Base-by-base conservation (phyloP, 345 rosid species). In the Noccaea caerulescens region DNA sequence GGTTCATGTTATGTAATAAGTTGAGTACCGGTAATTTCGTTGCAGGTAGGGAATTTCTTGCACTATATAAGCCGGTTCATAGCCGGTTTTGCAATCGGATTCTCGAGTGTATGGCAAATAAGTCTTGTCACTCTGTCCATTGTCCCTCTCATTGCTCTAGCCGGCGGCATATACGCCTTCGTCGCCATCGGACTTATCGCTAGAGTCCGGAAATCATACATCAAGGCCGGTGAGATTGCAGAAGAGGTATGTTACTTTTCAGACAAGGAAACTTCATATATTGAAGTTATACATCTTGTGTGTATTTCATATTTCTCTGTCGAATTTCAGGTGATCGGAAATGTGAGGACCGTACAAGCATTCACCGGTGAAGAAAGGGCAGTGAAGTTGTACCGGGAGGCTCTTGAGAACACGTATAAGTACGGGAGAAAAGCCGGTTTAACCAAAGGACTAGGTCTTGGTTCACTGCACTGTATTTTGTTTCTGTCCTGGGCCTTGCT, bases 271-370 rank as follows among this genome's bases (percentile, higher is more conserved):
- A 5, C 18, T 53, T 12, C 36, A 53, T 27, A 6, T 6, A 6
- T 27, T 27, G 58, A 54, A 53, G 32, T 53, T 10, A 27, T 53
- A n/a, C 5, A 8, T 12, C 32, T 55, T 66, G 52, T 54, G 34
- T 14, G 43, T 3, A n/a, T 16, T 54, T 52, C 3, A 16, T 30
- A 20, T 30, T 0, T 20, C 8, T 47, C 8, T 63, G 2, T 53
- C 25, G 41, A 20, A 32, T 25, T 73, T 58, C 77, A 93, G 98
- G 96, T 92, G 70, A 92, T 94, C 34, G 98, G 93, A 23, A 94
- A 94, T 73, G 98, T 92, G 13, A 85, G 99, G 73, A 94, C 99
- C 0, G 99, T 94, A 32, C 98, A 94, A 75, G 99, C 98, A 32
- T 94, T 94, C 72, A 86, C 91, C 0, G 97, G 96, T 27, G 99